Conservation (phyloP, 495 filamentous ascomycete genomes). For the Cetradonia linearis region DNA sequence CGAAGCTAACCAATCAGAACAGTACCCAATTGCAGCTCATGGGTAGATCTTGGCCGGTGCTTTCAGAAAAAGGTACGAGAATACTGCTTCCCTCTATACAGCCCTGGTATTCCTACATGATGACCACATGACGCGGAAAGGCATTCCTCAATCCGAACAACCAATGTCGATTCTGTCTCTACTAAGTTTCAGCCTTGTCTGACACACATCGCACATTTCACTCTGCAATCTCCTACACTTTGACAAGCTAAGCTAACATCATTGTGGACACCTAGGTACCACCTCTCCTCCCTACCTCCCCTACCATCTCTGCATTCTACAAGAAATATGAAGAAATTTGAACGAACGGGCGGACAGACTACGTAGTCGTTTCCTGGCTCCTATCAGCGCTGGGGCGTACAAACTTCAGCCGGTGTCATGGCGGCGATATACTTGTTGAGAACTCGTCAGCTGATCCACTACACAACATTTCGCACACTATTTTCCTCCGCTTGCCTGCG, state of each 20-base stretch:
- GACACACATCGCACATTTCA: slow-evolving; percentile 36
- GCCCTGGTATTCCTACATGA: slow-evolving; percentile 40
- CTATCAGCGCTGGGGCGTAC: slow-evolving; percentile 69
- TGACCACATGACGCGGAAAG: slow-evolving; percentile 82
- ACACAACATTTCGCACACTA: slow-evolving; percentile 14
- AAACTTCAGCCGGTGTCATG: slow-evolving; percentile 67
- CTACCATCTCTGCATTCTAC: slow-evolving; percentile 12
- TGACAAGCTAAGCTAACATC: slow-evolving; percentile 40
- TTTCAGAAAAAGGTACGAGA: slow-evolving; percentile 48
- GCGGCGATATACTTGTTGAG: slow-evolving; percentile 83
- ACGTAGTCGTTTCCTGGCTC: slow-evolving; percentile 53
- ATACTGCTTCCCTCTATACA: slow-evolving; percentile 20
- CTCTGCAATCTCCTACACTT: slow-evolving; percentile 25
- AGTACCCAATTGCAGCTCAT: slow-evolving; percentile 8
- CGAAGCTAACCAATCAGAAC: slow-evolving; percentile 9
- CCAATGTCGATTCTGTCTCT: slow-evolving; percentile 76
- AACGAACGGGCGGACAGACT: slow-evolving; percentile 99
- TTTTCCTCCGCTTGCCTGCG: not conserved
- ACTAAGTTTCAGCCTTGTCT: slow-evolving; percentile 99
- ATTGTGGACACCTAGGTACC: slow-evolving; percentile 45
- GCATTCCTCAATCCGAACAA: slow-evolving; percentile 97
- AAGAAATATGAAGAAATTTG: slow-evolving; percentile 72
- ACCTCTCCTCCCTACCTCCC: slow-evolving; percentile 19
- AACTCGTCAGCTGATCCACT: slow-evolving; percentile 86
- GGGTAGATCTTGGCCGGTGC: slow-evolving; percentile 10